Base-by-base conservation (phyloP, 192 early-diverging fungal genomes). In the Dimargaris cristalligena region DNA sequence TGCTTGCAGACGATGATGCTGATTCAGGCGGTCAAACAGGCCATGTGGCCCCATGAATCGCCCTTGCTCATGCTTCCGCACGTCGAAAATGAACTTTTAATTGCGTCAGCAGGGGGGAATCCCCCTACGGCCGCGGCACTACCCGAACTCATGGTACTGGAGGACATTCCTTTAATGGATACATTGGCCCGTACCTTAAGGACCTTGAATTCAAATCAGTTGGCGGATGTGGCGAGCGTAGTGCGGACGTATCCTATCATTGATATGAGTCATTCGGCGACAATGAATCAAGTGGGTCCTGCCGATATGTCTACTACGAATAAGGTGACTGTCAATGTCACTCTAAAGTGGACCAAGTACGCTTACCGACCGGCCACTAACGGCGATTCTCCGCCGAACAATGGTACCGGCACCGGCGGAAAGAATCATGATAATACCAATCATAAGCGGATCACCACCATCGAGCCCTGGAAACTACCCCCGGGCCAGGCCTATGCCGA, bases 1-100 rank as follows among this genome's bases (percentile, higher is more conserved):
- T 70, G 78, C 35, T 51, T 92, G 51, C 84, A 82, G 0, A 71
- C 84, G 20, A 91, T 97, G 81, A 74, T 78, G 51, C 73, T 92
- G 59, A 70, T 92, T 59, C 93, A 99, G 74, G 87, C 85, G 41
- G 77, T 97, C 62, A 97, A 97, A 72, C 93, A 94, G 69, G 93
- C 86, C 0, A 71, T 77, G 0, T 90, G 91, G 89, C 75, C 79
- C 2, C 71, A 81, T 0, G 81, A 89, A 31, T 92, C 90, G 13
- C 65, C 75, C 0, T 63, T 98, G 18, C 58, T 83, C 45, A 85
- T 82, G 35, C 60, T 92, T 32, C 86, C 88, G 16, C 30, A 63
- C 1, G 20, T 77, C 32, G 65, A 67, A 4, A 61, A 66, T 9
- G 71, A 71, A 4, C 54, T 31, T 0, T 34, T 68, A 22, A 62